Base-by-base conservation (phyloP, 306 rosid species). In the Neltuma alba region DNA sequence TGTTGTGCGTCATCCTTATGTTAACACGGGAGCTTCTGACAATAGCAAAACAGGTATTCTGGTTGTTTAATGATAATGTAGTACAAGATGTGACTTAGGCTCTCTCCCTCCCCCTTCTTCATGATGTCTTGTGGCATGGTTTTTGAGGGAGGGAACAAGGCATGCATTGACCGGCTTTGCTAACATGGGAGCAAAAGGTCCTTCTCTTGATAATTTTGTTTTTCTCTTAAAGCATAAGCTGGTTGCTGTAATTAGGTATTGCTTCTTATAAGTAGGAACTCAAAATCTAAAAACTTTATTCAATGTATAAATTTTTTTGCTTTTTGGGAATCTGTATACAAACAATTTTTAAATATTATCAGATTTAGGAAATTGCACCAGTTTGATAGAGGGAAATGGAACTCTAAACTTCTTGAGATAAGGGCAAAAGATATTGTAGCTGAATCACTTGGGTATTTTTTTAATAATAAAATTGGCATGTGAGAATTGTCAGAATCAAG, bases 41-140 rank as follows among this genome's bases (percentile, higher is more conserved):
- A 85, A 68, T 64, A 81, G 84, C 47, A 71, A 85, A 90, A 65
- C 86, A 91, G 99, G 99, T 95, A 91, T 60, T 80, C 42, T 34
- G 23, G 72, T 76, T 68, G 70, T 76, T 74, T 72, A 78, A 79
- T 50, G 41, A 27, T 21, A 48, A 37, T 79, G 64, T 65, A 74
- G 37, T 48, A 78, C 70, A 61, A 34, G 47, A 30, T 65, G 37
- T 6, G 40, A 67, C 18, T 28, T 77, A 37, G 30, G n/a, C 7
- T 48, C 65, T 79, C 8, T 45, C 28, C 14, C 10, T 75, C 23
- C 23, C 23, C 57, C 45, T 2, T 23, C 23, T 15, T 28, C 6
- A 18, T 64, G 27, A 42, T 62, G 23, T 38, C 2, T 76, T 44
- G 25, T 36, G 41, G 58, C 38, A 70, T 70, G 30, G 5, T 45